Conservation (phyloP, 2,329 filamentous ascomycete genomes). For the Neocucurbitaria cava region DNA sequence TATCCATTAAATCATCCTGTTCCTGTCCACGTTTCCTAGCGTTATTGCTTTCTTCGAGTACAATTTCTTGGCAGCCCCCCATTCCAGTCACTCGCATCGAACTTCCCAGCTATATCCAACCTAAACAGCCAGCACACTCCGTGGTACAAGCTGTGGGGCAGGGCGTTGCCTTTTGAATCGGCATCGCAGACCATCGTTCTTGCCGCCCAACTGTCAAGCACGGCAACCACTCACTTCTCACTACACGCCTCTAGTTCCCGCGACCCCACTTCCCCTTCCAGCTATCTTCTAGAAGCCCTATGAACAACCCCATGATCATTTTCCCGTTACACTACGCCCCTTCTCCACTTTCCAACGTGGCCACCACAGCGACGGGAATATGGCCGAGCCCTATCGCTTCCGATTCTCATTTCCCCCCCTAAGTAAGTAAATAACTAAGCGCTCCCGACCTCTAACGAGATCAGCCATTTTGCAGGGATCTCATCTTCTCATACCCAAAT, state of each 20-base stretch:
- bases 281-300: background rate
- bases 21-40: background rate
- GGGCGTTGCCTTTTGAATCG: background rate
- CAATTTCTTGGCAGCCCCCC: background rate
- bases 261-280: background rate
- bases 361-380: background rate
- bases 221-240: background rate
- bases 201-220: too few relatives aligned
- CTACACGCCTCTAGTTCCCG: background rate
- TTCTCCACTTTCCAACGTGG: conserved; percentile 8
- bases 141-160: conserved; percentile 2
- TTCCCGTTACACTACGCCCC: too few relatives aligned
- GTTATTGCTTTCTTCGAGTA: background rate
- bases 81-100: background rate
- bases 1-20: background rate
- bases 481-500: background rate
- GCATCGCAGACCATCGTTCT: background rate
- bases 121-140: conserved; percentile 8
- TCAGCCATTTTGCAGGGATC: too few relatives aligned
- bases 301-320: too few relatives aligned
- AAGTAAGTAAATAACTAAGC: too few relatives aligned
- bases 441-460: too few relatives aligned
- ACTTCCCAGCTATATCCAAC: background rate
- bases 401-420: too few relatives aligned
- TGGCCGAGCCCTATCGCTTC: background rate